Evolutionary conservation across 1,284 basidiomycete genomes (phyloP), one percentile per base, ranked within the genome.

Genomic region (Cryptococcus neoformans): DNA sequence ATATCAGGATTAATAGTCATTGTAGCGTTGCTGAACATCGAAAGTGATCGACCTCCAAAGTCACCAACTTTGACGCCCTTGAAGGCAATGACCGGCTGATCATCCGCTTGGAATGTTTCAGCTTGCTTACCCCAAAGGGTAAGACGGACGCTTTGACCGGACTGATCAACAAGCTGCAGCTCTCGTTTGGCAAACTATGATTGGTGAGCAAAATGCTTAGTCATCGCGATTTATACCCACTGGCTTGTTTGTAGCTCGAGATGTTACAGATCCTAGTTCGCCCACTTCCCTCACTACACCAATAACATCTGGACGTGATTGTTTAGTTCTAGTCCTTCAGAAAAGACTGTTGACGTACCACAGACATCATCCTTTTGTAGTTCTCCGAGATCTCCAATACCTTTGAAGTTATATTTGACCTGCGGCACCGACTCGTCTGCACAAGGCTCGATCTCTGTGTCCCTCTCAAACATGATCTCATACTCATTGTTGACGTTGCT

Each of bases 71-170:
- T 94, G 68, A 92, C 91, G 21, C 92, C 90, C 79, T 96, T 97
- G 83, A 96, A 92, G 2, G 94, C 95, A 60, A 93, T 83, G 17
- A 96, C 85, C 9, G 90, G 85, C 54, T 79, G 64, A 44, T 84
- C 81, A 3, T 79, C 75, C 12, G 78, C 75, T 3, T 75, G 75
- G 73, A 88, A 99, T 48, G 83, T 83, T 72, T 98, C 93, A 1
- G 95, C 96, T 73, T 90, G 88, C 74, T 90, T 93, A 36, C 95
- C 96, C 95, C 96, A 99, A 6, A 99, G 80, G 2, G 96, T 99
- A 63, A 98, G 76, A 36, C 90, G 85, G 40, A 95, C 87, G 38
- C 86, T 86, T 73, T 82, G 92, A 37, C 83, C 83, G 8, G 90
- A 88, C 61, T 85, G 85, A 74, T 99, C 96, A 12, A 94, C 92